A percentile compares a stretch with the other conserved stretches of the same genome.
phyloP scores from a whole-genome alignment of 2,329 filamentous ascomycete species.

The Penicillium sp. region DNA sequence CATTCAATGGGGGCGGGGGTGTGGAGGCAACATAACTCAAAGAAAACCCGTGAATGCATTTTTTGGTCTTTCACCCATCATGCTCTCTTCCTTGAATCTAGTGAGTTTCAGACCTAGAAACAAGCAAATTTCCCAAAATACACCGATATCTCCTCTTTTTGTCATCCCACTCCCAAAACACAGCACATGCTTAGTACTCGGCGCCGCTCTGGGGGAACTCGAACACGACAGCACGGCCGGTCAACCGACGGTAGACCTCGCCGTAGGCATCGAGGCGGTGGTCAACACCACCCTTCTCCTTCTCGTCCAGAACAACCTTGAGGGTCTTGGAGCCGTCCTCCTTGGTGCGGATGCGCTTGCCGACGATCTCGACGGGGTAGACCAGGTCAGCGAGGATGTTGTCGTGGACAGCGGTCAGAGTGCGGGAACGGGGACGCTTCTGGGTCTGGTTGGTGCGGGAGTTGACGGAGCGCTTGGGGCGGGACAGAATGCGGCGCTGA shows the following conservation, averaged over 20 bases:
- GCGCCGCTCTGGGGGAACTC: conserved; percentile 90
- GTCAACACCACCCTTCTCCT: conserved; percentile 99
- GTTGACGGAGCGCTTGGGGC: conserved; percentile 97
- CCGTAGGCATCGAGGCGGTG: conserved; percentile 99
- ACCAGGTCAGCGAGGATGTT: conserved; percentile 97
- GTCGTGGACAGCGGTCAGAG: conserved; percentile 98
- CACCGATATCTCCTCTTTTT: conserved; percentile 26
- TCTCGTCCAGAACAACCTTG: conserved; percentile 99
- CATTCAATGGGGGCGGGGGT: conserved; percentile 21
- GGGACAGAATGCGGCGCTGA: conserved; percentile 96
- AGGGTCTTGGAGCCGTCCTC: conserved; percentile 98
- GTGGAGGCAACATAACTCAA: conserved; percentile 29
- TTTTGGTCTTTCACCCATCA: conserved; percentile 32
- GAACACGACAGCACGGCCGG: conserved; percentile 93
- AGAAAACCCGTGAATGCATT: conserved; percentile 33
- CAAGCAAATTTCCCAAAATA: conserved; percentile 26
- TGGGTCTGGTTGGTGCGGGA: conserved; percentile 95
- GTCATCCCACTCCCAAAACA: conserved; percentile 24
- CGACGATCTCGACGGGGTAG: conserved; percentile 99
- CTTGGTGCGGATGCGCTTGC: conserved; percentile 98
- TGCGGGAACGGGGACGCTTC: conserved; percentile 98
- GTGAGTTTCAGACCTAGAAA: conserved; percentile 31
- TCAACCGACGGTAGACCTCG: conserved; percentile 98
- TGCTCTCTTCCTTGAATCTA: conserved; percentile 29
- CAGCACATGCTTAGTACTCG: conserved; percentile 70